Base-by-base conservation (phyloP, 208 protist genomes). In the Leishmania lainsoni region DNA sequence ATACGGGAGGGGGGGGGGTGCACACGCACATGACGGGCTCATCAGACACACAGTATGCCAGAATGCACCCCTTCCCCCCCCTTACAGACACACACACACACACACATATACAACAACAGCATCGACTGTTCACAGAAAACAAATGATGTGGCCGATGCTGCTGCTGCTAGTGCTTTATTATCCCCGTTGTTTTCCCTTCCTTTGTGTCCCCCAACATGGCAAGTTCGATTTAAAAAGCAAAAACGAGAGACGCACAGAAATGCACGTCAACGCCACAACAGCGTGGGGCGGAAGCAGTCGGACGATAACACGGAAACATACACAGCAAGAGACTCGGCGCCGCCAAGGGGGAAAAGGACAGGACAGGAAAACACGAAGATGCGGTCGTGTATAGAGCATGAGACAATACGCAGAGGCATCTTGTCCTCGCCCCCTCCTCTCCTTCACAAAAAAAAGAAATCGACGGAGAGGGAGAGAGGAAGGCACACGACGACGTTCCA, bases 81-180 rank as follows among this genome's bases (percentile, higher is more conserved):
- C 42, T 17, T 48, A 20, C 17, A 71, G n/a, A 71, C 66, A 71
- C 10, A n/a, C 49, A 78, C 68, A 66, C 66, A 71, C 66, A 51
- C 48, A 58, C n/a, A 45, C 52, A 48, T 52, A 76, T 1, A 14
- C 72, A n/a, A 56, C 48, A 56, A 39, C 74, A 52, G 12, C 22
- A 32, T 58, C 42, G 54, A 3, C 32, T 17, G 17, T 59, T 75
- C 54, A 35, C 63, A 76, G 32, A 72, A 72, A 1, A 29, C 10
- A 9, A 10, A 35, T 51, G 12, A 26, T 10, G 17, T 22, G 3
- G 52, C n/a, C 39, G 45, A 8, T 54, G 10, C 69, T 29, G 42
- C 20, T 42, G 69, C 14, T 32, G 45, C 69, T 16, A 45, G 0
- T 20, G 1, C 65, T 70, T 26, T 10, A 39, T 66, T 66, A 5